Base-by-base conservation (phyloP, 2,329 filamentous ascomycete species). In the Metarhizium guizhouense region DNA sequence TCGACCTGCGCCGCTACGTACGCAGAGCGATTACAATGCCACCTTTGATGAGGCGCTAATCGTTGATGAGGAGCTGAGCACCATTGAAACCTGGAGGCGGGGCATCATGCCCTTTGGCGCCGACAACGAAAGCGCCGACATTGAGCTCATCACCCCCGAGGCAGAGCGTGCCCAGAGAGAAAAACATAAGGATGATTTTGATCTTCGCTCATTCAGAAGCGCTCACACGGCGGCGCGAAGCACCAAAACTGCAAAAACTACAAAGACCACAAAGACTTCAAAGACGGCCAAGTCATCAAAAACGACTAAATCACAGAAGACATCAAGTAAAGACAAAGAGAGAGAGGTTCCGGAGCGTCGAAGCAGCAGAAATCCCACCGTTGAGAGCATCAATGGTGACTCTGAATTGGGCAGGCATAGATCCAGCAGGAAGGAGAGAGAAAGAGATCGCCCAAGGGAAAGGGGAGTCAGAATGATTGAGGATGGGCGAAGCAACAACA, bases 21-120 rank as follows among this genome's bases (percentile, higher is more conserved):
- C 65, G 0, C 67, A 64, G 56, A 68, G 60, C 58, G 65, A 67
- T 47, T 64, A 65, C 52, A 66, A 68, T 51, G 63, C 62, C 1
- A 29, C 70, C 47, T 72, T 76, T 47, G 78, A 84, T 52, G 81
- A 84, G 64, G 80, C 81, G 0, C 69, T 83, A n/a, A 72, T 83
- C 2, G 62, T 83, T 14, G 77, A 82, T 56, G 79, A 83, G 57
- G 79, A 83, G 60, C 68, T 84, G 20, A 82, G 79, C 70, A 73
- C 72, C 20, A 84, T 84, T 50, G 81, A 84, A 65, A 72, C 70
- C 0, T 84, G 81, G 81, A 73, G 79, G 7, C 71, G 81, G n/a
- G 81, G 81, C 32, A 82, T 83, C 59, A 63, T 72, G 56, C 71
- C 76, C 0, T 72, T 68, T 34, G 75, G 72, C 52, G 54, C 29